Evolutionary conservation across 257 asterid genomes (phyloP).

Genomic region (Mitragyna speciosa): DNA sequence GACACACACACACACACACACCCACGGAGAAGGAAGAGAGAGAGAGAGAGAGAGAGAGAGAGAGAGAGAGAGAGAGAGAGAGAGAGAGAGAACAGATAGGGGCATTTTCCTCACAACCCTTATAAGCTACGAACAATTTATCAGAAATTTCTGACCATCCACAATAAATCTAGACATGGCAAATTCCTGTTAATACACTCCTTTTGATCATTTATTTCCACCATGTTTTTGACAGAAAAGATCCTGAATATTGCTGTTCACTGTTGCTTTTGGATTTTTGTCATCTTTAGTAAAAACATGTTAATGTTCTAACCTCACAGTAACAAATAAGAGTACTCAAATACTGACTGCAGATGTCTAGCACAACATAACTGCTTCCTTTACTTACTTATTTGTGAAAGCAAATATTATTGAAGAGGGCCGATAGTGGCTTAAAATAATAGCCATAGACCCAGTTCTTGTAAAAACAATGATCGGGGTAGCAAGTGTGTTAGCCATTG

Average conservation of each 20-base stretch:
- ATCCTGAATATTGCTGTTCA: not conserved
- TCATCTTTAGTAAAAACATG: not conserved
- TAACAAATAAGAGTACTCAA: not conserved
- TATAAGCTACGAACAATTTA: not conserved
- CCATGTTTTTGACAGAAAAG: not conserved
- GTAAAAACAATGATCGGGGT: conserved; percentile 95
- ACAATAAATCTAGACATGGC: not conserved
- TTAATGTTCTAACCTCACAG: not conserved
- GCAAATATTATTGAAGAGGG: conserved; percentile 83
- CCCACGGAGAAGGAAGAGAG: not conserved
- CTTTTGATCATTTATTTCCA: not conserved
- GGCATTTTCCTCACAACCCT: not conserved
- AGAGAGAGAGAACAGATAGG: not conserved
- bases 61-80: not conserved
- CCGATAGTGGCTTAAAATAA: conserved; percentile 76
- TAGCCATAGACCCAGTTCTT: conserved; percentile 95
- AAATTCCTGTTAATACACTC: not conserved
- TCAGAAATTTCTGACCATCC: not conserved
- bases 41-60: not conserved
- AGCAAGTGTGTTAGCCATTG: conserved; percentile 81
- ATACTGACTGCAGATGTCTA: not conserved
- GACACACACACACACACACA: too few species aligned
- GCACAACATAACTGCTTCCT: not conserved
- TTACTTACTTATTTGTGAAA: conserved; percentile 79
- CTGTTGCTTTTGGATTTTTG: not conserved